phyloP scores from a whole-genome alignment of 176 grass and related monocot genomes.

The Aechmea fasciata region DNA sequence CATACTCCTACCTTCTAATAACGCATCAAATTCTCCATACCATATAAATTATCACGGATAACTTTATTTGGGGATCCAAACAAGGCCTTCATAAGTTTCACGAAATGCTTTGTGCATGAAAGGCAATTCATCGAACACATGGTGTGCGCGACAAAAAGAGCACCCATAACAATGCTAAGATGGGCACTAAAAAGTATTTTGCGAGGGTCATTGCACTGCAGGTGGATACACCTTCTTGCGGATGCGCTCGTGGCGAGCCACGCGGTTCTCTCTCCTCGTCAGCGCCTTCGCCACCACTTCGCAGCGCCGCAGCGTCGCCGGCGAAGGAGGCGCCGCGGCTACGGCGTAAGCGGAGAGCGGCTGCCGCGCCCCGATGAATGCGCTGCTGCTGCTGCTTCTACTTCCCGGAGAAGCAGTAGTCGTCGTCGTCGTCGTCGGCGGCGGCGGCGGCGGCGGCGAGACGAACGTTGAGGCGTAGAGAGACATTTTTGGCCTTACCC shows the following conservation, averaged over 20 bases:
- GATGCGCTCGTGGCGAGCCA: slow-evolving; percentile 58
- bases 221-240: slow-evolving; percentile 59
- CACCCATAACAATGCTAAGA: not conserved
- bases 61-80: too few species aligned
- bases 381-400: not conserved
- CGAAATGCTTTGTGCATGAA: not conserved
- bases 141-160: not conserved
- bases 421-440: not conserved
- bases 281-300: slow-evolving; percentile 42
- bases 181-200: not conserved
- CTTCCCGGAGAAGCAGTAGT: too few species aligned
- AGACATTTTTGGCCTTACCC: not conserved
- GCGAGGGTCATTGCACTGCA: not conserved
- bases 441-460: not conserved
- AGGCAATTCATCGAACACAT: slow-evolving; percentile 27
- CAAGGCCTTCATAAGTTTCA: not conserved
- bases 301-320: slow-evolving; percentile 14
- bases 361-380: slow-evolving; percentile 1
- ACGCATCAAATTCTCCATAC: too few species aligned
- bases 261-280: slow-evolving; percentile 58
- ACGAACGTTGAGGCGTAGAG: not conserved
- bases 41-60: too few species aligned
- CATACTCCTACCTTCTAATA: too few species aligned
- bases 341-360: not conserved
- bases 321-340: slow-evolving; percentile 5